phyloP scores from a whole-genome alignment of 2,329 filamentous ascomycete genomes.

The Ascochyta fabae region DNA sequence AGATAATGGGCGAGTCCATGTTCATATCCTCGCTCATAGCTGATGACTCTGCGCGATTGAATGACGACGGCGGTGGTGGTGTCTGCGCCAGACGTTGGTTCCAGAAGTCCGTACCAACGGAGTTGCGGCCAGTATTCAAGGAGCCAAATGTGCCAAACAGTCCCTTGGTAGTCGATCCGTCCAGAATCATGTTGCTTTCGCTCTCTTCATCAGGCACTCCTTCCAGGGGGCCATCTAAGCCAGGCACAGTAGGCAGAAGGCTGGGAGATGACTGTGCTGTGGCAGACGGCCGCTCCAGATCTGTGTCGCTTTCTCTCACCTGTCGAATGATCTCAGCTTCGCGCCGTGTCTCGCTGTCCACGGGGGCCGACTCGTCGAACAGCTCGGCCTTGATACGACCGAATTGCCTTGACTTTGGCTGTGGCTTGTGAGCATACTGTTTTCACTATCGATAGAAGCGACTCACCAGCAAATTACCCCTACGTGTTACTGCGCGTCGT shows the following conservation, averaged over 20 bases:
- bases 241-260: conserved; percentile 63
- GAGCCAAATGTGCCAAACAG: conserved; percentile 73
- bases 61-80: conserved; percentile 61
- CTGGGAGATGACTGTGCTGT: conserved; percentile 74
- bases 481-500: conserved; percentile 79
- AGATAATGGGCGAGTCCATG: conserved; percentile 69
- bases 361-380: conserved; percentile 82
- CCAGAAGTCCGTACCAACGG: conserved; percentile 78
- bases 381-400: conserved; percentile 90
- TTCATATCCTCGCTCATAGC: conserved; percentile 70
- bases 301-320: conserved; percentile 86
- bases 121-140: conserved; percentile 79
- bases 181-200: conserved; percentile 64
- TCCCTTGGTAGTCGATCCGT: conserved; percentile 49
- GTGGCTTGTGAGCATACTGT: conserved; percentile 23
- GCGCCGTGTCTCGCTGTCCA: conserved; percentile 86
- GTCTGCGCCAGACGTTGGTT: conserved; percentile 67
- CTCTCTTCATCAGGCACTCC: conserved; percentile 70
- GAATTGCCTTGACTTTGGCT: conserved; percentile 97
- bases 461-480: conserved; percentile 85
- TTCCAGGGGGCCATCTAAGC: conserved; percentile 66
- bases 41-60: conserved; percentile 62
- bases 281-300: conserved; percentile 58
- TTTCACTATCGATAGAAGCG: not conserved
- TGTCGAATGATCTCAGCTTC: conserved; percentile 97